Conservation (phyloP, 2,329 filamentous ascomycete genomes). For the Lecanicillium sp. region DNA sequence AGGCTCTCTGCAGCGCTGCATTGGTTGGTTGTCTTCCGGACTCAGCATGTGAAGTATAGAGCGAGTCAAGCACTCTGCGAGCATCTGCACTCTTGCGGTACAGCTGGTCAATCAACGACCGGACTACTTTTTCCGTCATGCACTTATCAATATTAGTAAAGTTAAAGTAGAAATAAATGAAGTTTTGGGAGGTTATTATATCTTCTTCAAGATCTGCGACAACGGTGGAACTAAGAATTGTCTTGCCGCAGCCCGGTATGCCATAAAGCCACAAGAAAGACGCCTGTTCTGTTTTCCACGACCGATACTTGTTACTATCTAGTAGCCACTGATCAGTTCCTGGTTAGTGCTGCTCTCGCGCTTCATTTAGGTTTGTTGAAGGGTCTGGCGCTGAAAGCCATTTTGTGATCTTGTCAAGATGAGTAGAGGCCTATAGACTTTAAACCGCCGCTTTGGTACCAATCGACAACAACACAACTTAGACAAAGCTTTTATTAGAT, state of each 20-base stretch:
- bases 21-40: neutral
- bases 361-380: conserved; percentile 1
- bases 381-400: conserved; percentile 2
- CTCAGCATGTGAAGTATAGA: neutral
- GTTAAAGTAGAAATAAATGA: conserved; percentile 4
- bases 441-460: neutral
- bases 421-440: neutral
- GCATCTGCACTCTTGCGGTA: neutral
- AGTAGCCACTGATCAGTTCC: conserved; percentile 1
- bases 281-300: neutral
- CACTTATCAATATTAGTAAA: conserved; percentile 1
- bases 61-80: neutral
- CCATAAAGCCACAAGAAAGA: conserved; percentile 2
- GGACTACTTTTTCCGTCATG: conserved; percentile 1
- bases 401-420: neutral
- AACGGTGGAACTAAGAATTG: conserved; percentile 2
- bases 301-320: conserved; percentile 2
- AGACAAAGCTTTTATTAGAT: neutral
- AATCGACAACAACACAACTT: neutral
- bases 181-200: neutral
- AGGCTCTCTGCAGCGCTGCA: neutral
- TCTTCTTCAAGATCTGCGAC: neutral
- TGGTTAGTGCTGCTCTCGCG: neutral
- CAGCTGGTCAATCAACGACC: conserved; percentile 3
- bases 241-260: conserved; percentile 1